A percentile compares a stretch with the other conserved stretches of the same genome.
Conservation (phyloP, 73 alveolate genomes). For the Paramecium caudatum region DNA sequence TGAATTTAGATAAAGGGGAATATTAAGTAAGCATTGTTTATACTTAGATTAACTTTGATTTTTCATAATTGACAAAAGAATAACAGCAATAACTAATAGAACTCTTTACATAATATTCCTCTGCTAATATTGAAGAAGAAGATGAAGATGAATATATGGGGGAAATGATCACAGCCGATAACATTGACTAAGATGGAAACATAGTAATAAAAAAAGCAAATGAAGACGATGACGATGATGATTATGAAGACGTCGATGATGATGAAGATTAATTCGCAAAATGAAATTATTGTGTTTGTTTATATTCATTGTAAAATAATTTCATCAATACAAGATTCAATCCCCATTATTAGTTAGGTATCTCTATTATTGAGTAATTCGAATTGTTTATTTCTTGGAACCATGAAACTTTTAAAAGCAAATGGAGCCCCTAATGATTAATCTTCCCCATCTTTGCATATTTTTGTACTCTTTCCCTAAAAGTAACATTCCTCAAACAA, state of each 20-base stretch:
- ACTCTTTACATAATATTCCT: not conserved
- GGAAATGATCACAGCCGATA: conserved; percentile 41
- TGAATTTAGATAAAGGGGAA: not conserved
- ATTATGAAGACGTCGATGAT: conserved; percentile 41
- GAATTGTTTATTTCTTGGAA: not conserved
- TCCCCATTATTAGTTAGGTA: not conserved
- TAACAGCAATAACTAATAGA: not conserved
- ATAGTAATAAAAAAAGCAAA: not conserved
- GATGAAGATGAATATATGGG: conserved; percentile 37
- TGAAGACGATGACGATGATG: conserved; percentile 25
- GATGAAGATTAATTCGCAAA: not conserved
- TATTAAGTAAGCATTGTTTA: not conserved
- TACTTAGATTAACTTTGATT: conserved; percentile 11
- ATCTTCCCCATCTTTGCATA: conserved; percentile 18
- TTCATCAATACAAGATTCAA: conserved; percentile 15
- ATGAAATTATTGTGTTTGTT: not conserved
- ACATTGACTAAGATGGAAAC: conserved; percentile 46
- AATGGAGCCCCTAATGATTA: not conserved
- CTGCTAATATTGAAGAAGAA: conserved; percentile 31
- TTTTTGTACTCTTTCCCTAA: not conserved
- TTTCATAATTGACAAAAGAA: not conserved
- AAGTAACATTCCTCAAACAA: conserved; percentile 27
- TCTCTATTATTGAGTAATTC: conserved; percentile 4
- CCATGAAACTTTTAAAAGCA: conserved; percentile 1
- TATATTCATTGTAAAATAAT: conserved; percentile 8